phyloP scores from a whole-genome alignment of 768 basidiomycete species.

The Bullera alba region DNA sequence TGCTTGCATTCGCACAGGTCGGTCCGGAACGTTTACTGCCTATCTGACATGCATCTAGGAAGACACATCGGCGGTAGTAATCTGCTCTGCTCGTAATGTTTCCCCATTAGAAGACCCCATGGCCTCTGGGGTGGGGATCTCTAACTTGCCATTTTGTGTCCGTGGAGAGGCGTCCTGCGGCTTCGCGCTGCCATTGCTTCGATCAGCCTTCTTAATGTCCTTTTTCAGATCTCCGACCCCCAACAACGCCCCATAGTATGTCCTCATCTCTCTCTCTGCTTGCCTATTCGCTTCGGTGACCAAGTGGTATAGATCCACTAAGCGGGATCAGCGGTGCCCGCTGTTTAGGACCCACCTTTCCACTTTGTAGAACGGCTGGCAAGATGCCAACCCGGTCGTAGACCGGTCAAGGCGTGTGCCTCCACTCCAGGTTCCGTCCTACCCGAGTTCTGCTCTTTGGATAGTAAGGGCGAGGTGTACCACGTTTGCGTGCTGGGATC shows the following conservation, averaged over 20 bases:
- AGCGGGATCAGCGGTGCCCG: neutral
- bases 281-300: neutral
- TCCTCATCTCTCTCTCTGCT: neutral
- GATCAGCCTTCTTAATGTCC: too few relatives aligned
- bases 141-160: too few relatives aligned
- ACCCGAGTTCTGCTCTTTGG: slow-evolving; percentile 4
- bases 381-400: slow-evolving; percentile 11
- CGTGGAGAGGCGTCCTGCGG: too few relatives aligned
- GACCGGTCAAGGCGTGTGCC: slow-evolving; percentile 14
- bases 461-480: slow-evolving; percentile 10
- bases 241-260: neutral
- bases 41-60: too few relatives aligned
- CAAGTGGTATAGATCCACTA: neutral
- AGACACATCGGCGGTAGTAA: too few relatives aligned
- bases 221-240: too few relatives aligned
- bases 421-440: slow-evolving; percentile 10
- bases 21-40: too few relatives aligned
- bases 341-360: slow-evolving; percentile 23
- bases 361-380: slow-evolving; percentile 16
- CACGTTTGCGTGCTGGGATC: slow-evolving; percentile 20
- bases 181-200: too few relatives aligned
- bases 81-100: too few relatives aligned
- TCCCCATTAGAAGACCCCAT: too few relatives aligned
- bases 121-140: too few relatives aligned
- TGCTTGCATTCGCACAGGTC: too few relatives aligned